These are phyloP conservation scores for Raffaelea deltoideospora DNA, from an alignment of 2,329 filamentous ascomycete genomes.

Conservation along the genomic window DNA sequence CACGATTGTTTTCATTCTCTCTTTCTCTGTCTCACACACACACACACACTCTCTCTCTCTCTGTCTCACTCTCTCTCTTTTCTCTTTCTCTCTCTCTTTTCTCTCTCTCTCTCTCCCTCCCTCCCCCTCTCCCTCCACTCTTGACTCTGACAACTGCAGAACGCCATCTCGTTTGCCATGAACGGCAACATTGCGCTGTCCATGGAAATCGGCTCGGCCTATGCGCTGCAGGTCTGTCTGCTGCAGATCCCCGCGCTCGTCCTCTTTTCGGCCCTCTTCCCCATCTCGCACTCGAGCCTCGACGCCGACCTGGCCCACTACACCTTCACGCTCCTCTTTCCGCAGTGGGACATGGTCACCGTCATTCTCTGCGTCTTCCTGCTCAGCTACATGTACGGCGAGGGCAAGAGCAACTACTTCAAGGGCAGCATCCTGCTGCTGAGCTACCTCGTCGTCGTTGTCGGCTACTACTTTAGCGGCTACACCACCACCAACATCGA, in stretches of 20 bases:
- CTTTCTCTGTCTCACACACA: conserved; percentile 4
- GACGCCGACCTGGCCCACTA: conserved; percentile 33
- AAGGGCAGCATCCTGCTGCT: conserved; percentile 92
- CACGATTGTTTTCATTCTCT: background rate
- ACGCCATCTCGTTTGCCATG: conserved; percentile 98
- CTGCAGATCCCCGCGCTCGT: conserved; percentile 89
- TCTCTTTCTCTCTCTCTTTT: conserved; percentile 54
- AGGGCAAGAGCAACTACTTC: conserved; percentile 99
- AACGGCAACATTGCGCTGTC: conserved; percentile 97
- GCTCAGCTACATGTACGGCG: conserved; percentile 92
- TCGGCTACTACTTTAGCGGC: conserved; percentile 78
- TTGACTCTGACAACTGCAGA: conserved; percentile 32
- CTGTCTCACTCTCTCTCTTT: background rate
- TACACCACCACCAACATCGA: conserved; percentile 28
- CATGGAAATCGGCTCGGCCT: conserved; percentile 98
- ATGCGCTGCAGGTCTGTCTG: conserved; percentile 89
- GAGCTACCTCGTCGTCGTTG: conserved; percentile 81
- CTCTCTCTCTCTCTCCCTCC: background rate
- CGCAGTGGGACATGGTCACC: conserved; percentile 98
- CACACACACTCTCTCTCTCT: background rate
- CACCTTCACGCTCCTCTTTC: conserved; percentile 81
- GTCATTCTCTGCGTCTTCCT: conserved; percentile 93
- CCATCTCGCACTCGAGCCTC: conserved; percentile 15
- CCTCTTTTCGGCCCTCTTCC: conserved; percentile 69
- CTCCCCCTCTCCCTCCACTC: conserved; percentile 3